phyloP scores from a whole-genome alignment of 305 asterid genomes.

The Fraxinus xanthoxyloides region DNA sequence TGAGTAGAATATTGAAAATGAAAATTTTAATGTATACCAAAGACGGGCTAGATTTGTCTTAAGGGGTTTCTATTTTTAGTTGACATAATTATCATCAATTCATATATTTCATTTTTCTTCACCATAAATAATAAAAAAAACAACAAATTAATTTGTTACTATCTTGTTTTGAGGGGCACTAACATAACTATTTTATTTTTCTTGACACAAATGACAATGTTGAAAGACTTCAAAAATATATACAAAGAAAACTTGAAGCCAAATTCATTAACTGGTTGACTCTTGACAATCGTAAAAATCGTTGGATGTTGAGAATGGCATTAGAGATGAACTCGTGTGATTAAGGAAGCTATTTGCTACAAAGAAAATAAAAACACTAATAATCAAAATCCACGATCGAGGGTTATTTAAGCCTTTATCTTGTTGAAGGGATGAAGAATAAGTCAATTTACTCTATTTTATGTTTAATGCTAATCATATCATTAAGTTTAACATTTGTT shows the following conservation, averaged over 20 bases:
- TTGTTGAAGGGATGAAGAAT: background rate
- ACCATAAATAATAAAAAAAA: background rate
- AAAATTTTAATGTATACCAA: too few relatives aligned
- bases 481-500: background rate
- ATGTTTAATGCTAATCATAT: background rate
- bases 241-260: background rate
- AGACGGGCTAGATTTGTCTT: too few relatives aligned
- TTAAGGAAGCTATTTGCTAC: background rate
- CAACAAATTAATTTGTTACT: background rate
- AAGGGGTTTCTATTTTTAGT: background rate
- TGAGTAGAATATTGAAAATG: too few relatives aligned
- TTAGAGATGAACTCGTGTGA: background rate
- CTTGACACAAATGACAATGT: background rate
- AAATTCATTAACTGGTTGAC: background rate
- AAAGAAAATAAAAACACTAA: background rate
- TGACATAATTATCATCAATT: background rate
- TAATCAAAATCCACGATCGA: background rate
- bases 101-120: background rate
- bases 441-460: background rate
- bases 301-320: background rate
- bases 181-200: background rate
- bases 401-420: background rate
- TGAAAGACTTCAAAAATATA: background rate
- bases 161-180: background rate
- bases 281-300: background rate